These are phyloP conservation scores for Picea engelmannii DNA, from an alignment of 83 land plant species.

Conservation along the genomic window DNA sequence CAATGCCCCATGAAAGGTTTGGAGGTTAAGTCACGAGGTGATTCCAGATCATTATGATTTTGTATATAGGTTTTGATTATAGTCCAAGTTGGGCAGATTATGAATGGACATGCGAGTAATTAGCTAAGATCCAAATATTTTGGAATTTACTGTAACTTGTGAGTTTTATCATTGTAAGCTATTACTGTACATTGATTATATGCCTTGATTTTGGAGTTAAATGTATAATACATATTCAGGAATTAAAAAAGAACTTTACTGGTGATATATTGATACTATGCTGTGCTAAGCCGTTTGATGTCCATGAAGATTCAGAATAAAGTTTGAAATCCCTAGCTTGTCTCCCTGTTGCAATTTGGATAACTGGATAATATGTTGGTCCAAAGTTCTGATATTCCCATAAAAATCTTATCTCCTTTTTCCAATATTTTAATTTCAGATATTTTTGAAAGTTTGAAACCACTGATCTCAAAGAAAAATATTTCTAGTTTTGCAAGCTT, in stretches of 20 bases:
- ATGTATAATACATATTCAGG: not conserved
- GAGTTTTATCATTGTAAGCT: not conserved
- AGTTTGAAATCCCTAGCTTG: not conserved
- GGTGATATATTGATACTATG: not conserved
- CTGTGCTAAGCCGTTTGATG: not conserved
- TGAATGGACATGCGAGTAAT: not conserved
- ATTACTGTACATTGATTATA: not conserved
- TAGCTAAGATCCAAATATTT: not conserved
- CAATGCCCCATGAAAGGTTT: not conserved
- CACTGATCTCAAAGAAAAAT: not conserved
- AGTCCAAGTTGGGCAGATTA: not conserved
- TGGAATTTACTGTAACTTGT: not conserved
- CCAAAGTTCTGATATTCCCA: not conserved
- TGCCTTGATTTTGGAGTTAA: slow-evolving; percentile 11
- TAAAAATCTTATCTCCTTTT: not conserved
- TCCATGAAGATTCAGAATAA: not conserved
- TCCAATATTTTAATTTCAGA: not conserved
- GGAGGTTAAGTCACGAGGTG: not conserved
- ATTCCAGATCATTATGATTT: not conserved
- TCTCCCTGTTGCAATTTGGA: not conserved
- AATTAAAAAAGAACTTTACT: not conserved
- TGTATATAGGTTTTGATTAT: not conserved
- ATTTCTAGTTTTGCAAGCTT: not conserved
- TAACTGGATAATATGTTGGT: not conserved
- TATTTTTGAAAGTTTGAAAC: not conserved